Evolutionary conservation across 2,329 filamentous ascomycete genomes (phyloP).

Genomic region (Botrytis medusae): DNA sequence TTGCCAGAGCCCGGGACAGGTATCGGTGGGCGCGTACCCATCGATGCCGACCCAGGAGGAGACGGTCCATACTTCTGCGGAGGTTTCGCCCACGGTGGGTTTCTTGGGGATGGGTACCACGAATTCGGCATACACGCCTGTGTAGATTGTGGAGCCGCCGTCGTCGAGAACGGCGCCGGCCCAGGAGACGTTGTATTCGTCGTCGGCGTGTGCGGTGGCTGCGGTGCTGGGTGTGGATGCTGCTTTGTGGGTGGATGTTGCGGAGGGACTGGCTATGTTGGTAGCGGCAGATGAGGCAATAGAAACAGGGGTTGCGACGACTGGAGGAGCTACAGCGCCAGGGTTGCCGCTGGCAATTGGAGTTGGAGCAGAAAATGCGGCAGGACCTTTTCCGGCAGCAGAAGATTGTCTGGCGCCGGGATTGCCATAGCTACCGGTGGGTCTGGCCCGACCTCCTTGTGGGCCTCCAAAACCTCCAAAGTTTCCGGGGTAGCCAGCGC

Average conservation of each 20-base stretch:
- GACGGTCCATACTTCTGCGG: not conserved
- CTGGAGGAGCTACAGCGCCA: not conserved
- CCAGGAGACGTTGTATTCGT: slow-evolving; percentile 40
- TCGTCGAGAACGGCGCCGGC: slow-evolving; percentile 42
- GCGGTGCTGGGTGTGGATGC: not conserved
- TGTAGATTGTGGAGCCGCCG: slow-evolving; percentile 38
- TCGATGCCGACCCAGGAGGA: slow-evolving; percentile 20
- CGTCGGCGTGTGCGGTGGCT: slow-evolving; percentile 27
- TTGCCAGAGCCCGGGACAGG: slow-evolving; percentile 9
- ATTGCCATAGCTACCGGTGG: not conserved
- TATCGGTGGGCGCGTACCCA: not conserved
- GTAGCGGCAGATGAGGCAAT: not conserved
- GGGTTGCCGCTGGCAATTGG: not conserved
- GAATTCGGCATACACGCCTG: slow-evolving; percentile 41
- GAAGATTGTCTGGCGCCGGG: too few relatives aligned
- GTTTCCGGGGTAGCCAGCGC: not conserved
- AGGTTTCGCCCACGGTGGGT: not conserved
- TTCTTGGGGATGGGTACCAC: slow-evolving; percentile 39
- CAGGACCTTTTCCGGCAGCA: too few relatives aligned
- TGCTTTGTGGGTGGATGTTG: not conserved
- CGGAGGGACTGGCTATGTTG: not conserved
- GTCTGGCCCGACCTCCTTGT: not conserved
- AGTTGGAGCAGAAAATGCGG: too few relatives aligned
- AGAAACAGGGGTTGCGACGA: not conserved
- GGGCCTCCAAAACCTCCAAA: not conserved